Evolutionary conservation across 2,329 filamentous ascomycete species (phyloP).

Genomic region (Exophiala viscosa): DNA sequence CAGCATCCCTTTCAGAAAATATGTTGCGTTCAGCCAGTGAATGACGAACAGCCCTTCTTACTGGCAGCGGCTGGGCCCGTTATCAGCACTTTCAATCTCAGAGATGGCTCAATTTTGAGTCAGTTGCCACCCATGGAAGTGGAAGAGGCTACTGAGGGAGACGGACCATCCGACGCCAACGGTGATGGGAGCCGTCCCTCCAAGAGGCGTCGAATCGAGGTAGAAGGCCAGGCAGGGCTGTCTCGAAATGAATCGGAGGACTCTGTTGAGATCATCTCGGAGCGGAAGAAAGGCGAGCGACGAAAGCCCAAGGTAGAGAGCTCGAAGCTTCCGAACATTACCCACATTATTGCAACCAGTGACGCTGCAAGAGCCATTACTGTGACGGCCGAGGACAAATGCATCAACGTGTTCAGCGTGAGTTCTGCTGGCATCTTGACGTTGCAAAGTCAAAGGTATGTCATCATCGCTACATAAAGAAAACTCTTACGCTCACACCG

Average conservation of each 20-base stretch:
- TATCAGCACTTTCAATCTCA: constrained; percentile 64
- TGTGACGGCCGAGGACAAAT: constrained; percentile 88
- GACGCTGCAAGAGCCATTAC: constrained; percentile 68
- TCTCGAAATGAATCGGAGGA: constrained; percentile 23
- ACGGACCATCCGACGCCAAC: constrained; percentile 29
- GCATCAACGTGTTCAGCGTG: constrained; percentile 74
- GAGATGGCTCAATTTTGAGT: constrained; percentile 57
- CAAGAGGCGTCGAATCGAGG: constrained; percentile 41
- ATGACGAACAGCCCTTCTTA: constrained; percentile 48
- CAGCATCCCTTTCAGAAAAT: constrained; percentile 63
- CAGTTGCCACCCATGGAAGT: constrained; percentile 51
- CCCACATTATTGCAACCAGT: constrained; percentile 61
- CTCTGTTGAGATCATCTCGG: constrained; percentile 29
- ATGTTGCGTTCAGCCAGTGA: constrained; percentile 35
- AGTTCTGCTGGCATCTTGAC: constrained; percentile 55
- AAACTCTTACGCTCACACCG: constrained; percentile 29
- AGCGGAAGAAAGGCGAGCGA: constrained; percentile 27
- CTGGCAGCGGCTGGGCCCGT: constrained; percentile 70
- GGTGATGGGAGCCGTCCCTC: constrained; percentile 37
- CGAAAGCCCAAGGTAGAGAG: constrained; percentile 23
- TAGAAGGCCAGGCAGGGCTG: constrained; percentile 18
- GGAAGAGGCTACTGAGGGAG: constrained; percentile 31
- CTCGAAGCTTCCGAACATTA: constrained; percentile 54
- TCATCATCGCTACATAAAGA: background rate
- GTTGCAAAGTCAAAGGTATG: constrained; percentile 69